Conservation (phyloP, 2,329 filamentous ascomycete species). For the Fusarium sambucinum region DNA sequence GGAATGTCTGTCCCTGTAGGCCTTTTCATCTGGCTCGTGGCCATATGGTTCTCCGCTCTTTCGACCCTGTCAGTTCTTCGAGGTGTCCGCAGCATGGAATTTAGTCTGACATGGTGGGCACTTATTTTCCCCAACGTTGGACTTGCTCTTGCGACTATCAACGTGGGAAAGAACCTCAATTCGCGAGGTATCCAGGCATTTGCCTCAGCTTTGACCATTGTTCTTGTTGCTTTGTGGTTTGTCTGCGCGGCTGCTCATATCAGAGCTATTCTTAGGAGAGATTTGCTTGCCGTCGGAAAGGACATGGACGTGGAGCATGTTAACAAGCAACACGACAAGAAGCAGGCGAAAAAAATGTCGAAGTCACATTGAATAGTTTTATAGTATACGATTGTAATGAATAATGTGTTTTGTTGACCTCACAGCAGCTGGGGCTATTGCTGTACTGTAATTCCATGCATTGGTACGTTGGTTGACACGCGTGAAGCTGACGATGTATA, state of each 20-base stretch:
- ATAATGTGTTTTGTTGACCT: not conserved
- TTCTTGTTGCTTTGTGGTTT: conserved; percentile 16
- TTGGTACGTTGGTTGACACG: not conserved
- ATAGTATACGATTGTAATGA: not conserved
- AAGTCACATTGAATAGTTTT: not conserved
- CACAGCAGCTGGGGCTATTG: not conserved
- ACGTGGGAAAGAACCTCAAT: conserved; percentile 5
- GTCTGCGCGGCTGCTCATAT: conserved; percentile 7
- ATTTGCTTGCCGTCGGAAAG: conserved; percentile 23
- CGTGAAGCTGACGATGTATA: not conserved
- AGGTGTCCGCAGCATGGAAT: not conserved
- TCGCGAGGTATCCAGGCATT: conserved; percentile 1
- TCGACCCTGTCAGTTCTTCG: conserved; percentile 9
- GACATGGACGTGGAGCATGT: conserved; percentile 26
- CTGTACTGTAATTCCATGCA: not conserved
- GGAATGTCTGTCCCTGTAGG: conserved; percentile 11
- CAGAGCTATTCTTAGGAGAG: not conserved
- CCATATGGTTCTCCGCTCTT: conserved; percentile 19
- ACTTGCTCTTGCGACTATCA: conserved; percentile 21
- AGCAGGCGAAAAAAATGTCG: not conserved
- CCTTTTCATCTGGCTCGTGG: conserved; percentile 27
- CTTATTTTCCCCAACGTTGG: conserved; percentile 26
- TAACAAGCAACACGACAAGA: conserved; percentile 2
- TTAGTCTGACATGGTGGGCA: conserved; percentile 22
- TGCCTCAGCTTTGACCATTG: not conserved